A percentile compares a stretch with the other conserved stretches of the same genome.
Evolutionary conservation across 1,284 basidiomycete species (phyloP).

Genomic region (Uromyces viciae-fabae): DNA sequence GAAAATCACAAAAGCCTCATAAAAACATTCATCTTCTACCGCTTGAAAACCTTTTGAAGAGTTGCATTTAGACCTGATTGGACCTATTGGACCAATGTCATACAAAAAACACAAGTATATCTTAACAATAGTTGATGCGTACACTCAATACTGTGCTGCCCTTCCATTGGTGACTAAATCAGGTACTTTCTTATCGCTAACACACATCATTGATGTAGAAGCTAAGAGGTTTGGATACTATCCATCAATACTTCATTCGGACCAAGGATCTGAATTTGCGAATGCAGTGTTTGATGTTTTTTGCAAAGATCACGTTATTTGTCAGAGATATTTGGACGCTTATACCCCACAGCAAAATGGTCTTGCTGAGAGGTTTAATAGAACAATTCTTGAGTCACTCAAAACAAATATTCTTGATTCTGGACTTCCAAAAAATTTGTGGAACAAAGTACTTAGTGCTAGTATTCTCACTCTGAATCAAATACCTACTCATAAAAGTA

Average conservation of each 20-base stretch:
- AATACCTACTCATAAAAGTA: background rate
- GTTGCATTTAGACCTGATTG: background rate
- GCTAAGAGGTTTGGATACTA: background rate
- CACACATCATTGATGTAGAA: background rate
- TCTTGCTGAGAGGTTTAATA: background rate
- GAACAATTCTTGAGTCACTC: background rate
- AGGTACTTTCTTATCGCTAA: background rate
- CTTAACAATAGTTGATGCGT: background rate
- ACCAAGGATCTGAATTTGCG: background rate
- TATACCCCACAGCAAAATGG: conserved; percentile 4
- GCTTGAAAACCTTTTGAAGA: background rate
- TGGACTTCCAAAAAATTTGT: background rate
- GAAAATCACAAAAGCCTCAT: background rate
- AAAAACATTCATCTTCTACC: background rate
- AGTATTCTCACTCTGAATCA: conserved; percentile 2
- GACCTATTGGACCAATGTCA: background rate
- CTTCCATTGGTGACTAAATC: background rate
- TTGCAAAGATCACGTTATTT: background rate
- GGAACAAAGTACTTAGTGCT: background rate
- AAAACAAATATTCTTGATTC: background rate
- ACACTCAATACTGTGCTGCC: background rate
- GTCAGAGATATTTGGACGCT: background rate
- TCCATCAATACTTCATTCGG: background rate
- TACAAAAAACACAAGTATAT: background rate
- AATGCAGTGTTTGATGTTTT: background rate